Conservation (phyloP, 345 rosid species). For the Gynandropsis gynandra region DNA sequence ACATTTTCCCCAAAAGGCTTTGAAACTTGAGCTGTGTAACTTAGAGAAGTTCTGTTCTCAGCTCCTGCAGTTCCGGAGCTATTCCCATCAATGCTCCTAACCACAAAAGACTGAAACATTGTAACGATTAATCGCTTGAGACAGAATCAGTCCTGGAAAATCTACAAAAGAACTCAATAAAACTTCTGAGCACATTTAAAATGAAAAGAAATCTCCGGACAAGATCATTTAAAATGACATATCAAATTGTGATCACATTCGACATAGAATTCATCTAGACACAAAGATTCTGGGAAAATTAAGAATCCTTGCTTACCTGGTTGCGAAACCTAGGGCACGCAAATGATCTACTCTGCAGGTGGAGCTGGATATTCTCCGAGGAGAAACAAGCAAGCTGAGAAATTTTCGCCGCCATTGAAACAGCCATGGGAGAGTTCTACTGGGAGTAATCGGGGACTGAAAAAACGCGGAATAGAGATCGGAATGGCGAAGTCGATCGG, state of each 20-base stretch:
- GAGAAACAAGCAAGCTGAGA: slow-evolving; percentile 63
- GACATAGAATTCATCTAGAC: too few species aligned
- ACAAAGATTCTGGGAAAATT: too few species aligned
- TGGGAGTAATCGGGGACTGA: slow-evolving; percentile 20
- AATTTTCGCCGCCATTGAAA: slow-evolving; percentile 28
- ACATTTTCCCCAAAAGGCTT: slow-evolving; percentile 36
- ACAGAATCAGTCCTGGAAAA: background rate
- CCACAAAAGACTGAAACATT: slow-evolving; percentile 38
- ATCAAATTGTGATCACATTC: too few species aligned
- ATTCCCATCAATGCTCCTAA: slow-evolving; percentile 43
- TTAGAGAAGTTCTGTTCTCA: slow-evolving; percentile 28
- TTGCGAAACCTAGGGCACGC: slow-evolving; percentile 28
- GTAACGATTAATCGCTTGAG: slow-evolving; percentile 9
- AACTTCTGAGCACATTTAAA: background rate
- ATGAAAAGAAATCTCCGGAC: background rate
- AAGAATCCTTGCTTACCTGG: slow-evolving; percentile 31
- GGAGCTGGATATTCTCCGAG: slow-evolving; percentile 43
- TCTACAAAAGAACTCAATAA: slow-evolving; percentile 4
- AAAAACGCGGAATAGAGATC: slow-evolving; percentile 4
- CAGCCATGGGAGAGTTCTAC: too few species aligned
- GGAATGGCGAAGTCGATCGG: background rate
- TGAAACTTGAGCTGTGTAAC: slow-evolving; percentile 38
- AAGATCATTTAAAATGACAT: background rate
- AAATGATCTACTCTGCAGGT: slow-evolving; percentile 32
- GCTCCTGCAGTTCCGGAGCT: slow-evolving; percentile 27